Evolutionary conservation across 2,329 filamentous ascomycete genomes (phyloP).

Genomic region (Nemania sp.): DNA sequence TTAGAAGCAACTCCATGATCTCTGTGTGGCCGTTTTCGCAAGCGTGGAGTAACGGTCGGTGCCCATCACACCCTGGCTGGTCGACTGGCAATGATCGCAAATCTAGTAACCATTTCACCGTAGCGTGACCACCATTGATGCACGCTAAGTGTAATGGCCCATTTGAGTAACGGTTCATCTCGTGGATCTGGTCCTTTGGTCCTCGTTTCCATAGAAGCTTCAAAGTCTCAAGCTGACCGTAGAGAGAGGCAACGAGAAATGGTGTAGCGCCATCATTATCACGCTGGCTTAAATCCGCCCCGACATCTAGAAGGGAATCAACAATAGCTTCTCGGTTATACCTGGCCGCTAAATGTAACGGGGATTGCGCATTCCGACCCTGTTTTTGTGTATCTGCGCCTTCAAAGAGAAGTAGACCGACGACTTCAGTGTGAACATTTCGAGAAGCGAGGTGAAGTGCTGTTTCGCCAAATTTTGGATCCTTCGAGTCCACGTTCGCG

Average conservation of each 20-base stretch:
- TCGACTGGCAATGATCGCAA: neutral
- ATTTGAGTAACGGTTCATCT: neutral
- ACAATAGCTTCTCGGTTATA: neutral
- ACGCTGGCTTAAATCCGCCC: neutral
- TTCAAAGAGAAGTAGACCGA: neutral
- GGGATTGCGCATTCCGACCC: neutral
- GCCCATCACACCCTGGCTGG: neutral
- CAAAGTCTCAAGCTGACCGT: neutral
- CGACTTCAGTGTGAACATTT: neutral
- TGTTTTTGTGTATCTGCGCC: neutral
- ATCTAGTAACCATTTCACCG: neutral
- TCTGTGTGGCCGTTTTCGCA: neutral
- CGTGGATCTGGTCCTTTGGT: neutral
- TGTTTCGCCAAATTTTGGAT: neutral
- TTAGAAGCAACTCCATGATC: neutral
- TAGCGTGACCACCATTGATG: neutral
- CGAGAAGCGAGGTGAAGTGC: neutral
- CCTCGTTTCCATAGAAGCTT: neutral
- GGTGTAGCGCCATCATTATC: neutral
- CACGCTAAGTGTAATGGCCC: neutral
- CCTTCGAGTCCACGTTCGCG: neutral
- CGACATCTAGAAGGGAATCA: neutral
- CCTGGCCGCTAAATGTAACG: neutral
- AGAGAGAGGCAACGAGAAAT: neutral
- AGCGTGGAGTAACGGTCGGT: neutral